Conservation (phyloP, 2,329 filamentous ascomycete species). For the Aspergillus ochraceus region DNA sequence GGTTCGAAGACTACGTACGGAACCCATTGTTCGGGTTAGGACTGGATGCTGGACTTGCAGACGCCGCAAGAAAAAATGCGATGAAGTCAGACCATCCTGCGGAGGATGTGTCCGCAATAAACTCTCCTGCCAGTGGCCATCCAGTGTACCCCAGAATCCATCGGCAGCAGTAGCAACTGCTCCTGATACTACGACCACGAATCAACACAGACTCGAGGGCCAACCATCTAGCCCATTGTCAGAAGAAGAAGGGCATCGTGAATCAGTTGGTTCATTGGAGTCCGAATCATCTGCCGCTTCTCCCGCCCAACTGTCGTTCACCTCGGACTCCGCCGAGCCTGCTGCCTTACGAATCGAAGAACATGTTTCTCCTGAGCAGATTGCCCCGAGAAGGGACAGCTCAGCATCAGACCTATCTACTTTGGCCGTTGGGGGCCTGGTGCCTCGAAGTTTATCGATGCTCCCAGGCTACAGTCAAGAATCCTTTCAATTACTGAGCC, state of each 20-base stretch:
- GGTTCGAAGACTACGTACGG: conserved; percentile 23
- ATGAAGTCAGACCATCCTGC: conserved; percentile 36
- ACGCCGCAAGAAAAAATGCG: conserved; percentile 36
- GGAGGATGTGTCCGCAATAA: conserved; percentile 31
- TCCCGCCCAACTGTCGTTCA: neutral
- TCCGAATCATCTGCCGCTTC: neutral
- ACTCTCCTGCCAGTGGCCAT: conserved; percentile 29
- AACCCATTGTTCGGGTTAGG: conserved; percentile 31
- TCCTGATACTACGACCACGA: neutral
- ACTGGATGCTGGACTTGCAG: conserved; percentile 35
- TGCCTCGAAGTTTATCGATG: conserved; percentile 29
- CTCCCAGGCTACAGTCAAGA: conserved; percentile 30
- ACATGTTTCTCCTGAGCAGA: neutral
- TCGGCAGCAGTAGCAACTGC: neutral
- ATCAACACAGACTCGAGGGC: neutral
- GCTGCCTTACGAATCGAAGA: neutral
- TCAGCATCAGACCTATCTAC: neutral
- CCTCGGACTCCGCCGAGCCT: neutral
- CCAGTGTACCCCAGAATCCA: conserved; percentile 14
- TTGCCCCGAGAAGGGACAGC: neutral
- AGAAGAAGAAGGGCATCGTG: neutral
- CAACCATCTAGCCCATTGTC: neutral
- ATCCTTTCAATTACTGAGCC: conserved; percentile 43
- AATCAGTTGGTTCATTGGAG: neutral
- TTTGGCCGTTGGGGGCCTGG: conserved; percentile 17